Percentiles rank a stretch among this genome's conserved stretches.
These are phyloP conservation scores for Exophiala sideris DNA, from an alignment of 2,329 filamentous ascomycete genomes.

Conservation along the genomic window DNA sequence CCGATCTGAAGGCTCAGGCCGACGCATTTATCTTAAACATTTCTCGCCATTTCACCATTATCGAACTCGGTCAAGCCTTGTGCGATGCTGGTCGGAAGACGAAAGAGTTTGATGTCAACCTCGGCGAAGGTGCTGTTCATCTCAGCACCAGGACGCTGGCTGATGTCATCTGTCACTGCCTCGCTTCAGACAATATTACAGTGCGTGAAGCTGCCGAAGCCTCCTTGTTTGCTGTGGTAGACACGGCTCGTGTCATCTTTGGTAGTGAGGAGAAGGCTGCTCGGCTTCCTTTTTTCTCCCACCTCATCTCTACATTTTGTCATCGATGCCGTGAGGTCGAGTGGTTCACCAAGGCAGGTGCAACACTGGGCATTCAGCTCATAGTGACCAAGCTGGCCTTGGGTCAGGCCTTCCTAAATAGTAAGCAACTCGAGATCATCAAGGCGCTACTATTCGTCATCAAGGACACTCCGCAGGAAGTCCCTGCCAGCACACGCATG, in stretches of 20 bases:
- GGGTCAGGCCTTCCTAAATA: conserved; percentile 76
- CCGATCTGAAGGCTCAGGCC: conserved; percentile 74
- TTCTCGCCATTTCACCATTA: conserved; percentile 82
- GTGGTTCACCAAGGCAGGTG: conserved; percentile 97
- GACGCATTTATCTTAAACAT: conserved; percentile 72
- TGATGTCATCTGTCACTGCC: conserved; percentile 83
- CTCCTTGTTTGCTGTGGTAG: conserved; percentile 73
- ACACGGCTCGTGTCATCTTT: conserved; percentile 73
- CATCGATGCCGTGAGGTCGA: conserved; percentile 97
- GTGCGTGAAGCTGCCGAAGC: conserved; percentile 80
- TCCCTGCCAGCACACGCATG: conserved; percentile 82
- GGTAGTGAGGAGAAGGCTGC: conserved; percentile 69
- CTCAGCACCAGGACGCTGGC: conserved; percentile 84
- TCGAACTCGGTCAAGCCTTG: conserved; percentile 84
- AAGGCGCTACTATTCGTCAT: conserved; percentile 94
- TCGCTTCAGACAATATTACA: conserved; percentile 77
- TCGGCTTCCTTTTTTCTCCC: conserved; percentile 77
- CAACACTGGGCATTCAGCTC: conserved; percentile 83
- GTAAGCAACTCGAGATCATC: conserved; percentile 82
- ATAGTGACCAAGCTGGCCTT: conserved; percentile 81
- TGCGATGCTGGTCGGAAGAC: conserved; percentile 72
- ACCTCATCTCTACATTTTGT: conserved; percentile 79
- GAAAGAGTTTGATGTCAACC: conserved; percentile 77
- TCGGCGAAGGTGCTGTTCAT: conserved; percentile 81
- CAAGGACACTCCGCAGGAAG: conserved; percentile 93